phyloP scores from a whole-genome alignment of 2,329 filamentous ascomycete genomes.

The Bipolaris oryzae region DNA sequence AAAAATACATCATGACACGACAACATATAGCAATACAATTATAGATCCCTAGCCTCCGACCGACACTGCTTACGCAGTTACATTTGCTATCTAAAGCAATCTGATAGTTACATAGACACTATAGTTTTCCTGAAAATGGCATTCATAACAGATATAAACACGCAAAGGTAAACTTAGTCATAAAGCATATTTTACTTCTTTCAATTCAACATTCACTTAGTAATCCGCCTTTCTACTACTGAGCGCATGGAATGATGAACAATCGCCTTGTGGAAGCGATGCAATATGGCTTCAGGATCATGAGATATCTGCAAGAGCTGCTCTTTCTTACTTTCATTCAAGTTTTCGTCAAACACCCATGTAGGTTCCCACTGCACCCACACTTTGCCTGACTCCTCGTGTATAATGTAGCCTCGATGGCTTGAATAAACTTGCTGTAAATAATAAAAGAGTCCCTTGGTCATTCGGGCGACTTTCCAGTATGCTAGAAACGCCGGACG shows the following conservation, averaged over 20 bases:
- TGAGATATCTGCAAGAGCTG: constrained; percentile 2
- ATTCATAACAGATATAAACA: neutral
- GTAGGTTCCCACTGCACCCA: constrained; percentile 22
- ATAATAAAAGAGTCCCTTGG: constrained; percentile 14
- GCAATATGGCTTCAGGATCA: constrained; percentile 11
- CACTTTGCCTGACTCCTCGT: constrained; percentile 11
- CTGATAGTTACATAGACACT: too few relatives aligned
- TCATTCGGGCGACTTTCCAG: constrained; percentile 14
- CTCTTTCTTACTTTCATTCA: constrained; percentile 8
- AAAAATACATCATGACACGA: too few relatives aligned
- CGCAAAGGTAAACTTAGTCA: too few relatives aligned
- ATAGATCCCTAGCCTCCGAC: too few relatives aligned
- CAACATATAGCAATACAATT: too few relatives aligned
- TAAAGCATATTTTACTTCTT: too few relatives aligned
- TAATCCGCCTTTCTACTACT: constrained; percentile 6
- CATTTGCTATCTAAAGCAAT: too few relatives aligned
- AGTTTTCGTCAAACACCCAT: constrained; percentile 18
- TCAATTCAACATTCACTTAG: neutral
- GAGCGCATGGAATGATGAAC: constrained; percentile 13
- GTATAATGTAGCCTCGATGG: constrained; percentile 11
- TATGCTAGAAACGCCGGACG: constrained; percentile 19
- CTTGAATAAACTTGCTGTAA: constrained; percentile 13
- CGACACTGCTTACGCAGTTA: too few relatives aligned
- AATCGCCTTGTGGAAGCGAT: constrained; percentile 11
- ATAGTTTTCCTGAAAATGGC: too few relatives aligned